Percentiles rank a stretch among this genome's conserved stretches.
Conservation (phyloP, 2,329 filamentous ascomycete species). For the Moelleriella libera region DNA sequence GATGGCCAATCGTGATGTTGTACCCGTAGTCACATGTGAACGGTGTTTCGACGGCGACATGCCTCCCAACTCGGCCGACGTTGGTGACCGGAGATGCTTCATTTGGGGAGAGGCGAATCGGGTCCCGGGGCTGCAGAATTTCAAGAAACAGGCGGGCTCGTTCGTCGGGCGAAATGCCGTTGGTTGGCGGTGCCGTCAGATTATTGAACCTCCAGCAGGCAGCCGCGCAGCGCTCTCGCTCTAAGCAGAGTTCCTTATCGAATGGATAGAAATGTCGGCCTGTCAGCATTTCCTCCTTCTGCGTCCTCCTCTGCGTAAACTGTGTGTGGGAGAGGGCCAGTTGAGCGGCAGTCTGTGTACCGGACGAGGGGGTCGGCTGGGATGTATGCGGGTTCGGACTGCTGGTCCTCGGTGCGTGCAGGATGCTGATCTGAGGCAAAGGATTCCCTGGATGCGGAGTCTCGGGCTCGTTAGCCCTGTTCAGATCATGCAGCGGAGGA, state of each 20-base stretch:
- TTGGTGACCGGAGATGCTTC: constrained; percentile 36
- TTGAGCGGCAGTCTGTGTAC: constrained; percentile 42
- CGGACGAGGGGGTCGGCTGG: constrained; percentile 16
- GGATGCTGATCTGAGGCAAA: constrained; percentile 43
- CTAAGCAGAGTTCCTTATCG: constrained; percentile 61
- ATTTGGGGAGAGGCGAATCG: constrained; percentile 40
- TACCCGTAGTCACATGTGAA: constrained; percentile 94
- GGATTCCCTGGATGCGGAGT: constrained; percentile 34
- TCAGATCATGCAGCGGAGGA: constrained; percentile 45
- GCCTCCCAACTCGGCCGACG: constrained; percentile 53
- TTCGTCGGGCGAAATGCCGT: constrained; percentile 55
- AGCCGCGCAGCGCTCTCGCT: constrained; percentile 71
- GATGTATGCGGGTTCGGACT: constrained; percentile 25
- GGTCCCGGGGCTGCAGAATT: constrained; percentile 51
- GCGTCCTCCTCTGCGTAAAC: constrained; percentile 37
- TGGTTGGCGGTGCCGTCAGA: constrained; percentile 54
- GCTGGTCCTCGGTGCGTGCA: constrained; percentile 34
- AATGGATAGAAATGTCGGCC: constrained; percentile 71
- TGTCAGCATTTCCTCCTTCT: constrained; percentile 83
- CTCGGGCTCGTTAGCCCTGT: constrained; percentile 37
- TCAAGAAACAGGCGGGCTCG: constrained; percentile 56
- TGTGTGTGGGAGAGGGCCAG: constrained; percentile 42
- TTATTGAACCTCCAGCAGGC: constrained; percentile 82
- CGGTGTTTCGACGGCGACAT: constrained; percentile 69
- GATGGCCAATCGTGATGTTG: constrained; percentile 77